These are phyloP conservation scores for Ganoderma resinaceum DNA, from an alignment of 1,284 basidiomycete genomes.

Conservation along the genomic window DNA sequence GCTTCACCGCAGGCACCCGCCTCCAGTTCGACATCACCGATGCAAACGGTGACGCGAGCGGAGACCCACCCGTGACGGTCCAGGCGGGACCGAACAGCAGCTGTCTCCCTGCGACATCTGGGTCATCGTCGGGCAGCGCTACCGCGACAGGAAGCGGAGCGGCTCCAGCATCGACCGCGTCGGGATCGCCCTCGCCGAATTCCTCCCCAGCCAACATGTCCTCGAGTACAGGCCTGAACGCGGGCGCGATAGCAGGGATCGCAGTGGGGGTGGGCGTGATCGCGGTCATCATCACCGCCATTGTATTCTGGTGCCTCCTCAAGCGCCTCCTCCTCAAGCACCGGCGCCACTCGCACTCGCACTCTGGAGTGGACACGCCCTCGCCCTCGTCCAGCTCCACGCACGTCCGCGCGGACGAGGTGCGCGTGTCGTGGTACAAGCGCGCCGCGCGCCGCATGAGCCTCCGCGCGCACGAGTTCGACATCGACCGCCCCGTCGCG, in stretches of 20 bases:
- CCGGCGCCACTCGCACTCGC: neutral
- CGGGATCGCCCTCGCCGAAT: neutral
- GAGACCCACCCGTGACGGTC: neutral
- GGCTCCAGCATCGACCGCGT: neutral
- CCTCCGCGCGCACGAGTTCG: neutral
- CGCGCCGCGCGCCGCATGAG: slow-evolving; percentile 1
- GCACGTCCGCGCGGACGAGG: neutral
- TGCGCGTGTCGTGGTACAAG: slow-evolving; percentile 1
- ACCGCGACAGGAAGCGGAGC: neutral
- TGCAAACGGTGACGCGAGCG: neutral
- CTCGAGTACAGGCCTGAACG: neutral
- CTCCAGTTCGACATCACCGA: slow-evolving; percentile 8
- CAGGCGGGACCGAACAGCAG: slow-evolving; percentile 4
- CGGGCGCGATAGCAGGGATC: slow-evolving; percentile 4
- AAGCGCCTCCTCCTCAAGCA: neutral
- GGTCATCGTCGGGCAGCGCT: neutral
- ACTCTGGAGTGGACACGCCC: neutral
- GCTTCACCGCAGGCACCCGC: slow-evolving; percentile 5
- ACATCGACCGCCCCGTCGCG: slow-evolving; percentile 1
- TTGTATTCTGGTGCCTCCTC: slow-evolving; percentile 5
- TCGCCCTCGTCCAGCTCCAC: neutral
- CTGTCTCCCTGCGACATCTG: neutral
- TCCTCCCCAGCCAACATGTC: too few species aligned
- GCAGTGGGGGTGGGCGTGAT: slow-evolving; percentile 1
- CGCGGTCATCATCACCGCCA: neutral